Conservation (phyloP, 441 rosid species). For the Adansonia gregorii region DNA sequence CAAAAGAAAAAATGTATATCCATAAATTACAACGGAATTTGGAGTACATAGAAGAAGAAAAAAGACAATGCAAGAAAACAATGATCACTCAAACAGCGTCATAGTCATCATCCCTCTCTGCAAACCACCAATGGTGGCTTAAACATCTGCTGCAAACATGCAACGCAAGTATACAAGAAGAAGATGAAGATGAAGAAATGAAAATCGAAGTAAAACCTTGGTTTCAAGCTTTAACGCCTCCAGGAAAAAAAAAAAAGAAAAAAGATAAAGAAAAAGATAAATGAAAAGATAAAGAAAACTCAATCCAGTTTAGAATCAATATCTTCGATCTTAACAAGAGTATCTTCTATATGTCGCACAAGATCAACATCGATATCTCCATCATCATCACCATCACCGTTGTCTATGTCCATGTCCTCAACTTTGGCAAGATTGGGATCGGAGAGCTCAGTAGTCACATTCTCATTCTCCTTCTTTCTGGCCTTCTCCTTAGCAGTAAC, state of each 20-base stretch:
- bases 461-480: background rate
- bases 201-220: background rate
- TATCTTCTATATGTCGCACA: slow-evolving; percentile 26
- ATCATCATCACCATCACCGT: slow-evolving; percentile 3
- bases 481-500: background rate
- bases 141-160: background rate
- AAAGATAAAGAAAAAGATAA: too few species aligned
- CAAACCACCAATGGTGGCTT: background rate
- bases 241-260: background rate
- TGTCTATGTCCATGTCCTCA: background rate
- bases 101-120: background rate
- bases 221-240: background rate
- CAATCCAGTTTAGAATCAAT: background rate
- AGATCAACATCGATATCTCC: slow-evolving; percentile 20
- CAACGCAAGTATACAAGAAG: background rate
- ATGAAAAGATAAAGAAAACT: background rate
- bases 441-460: background rate
- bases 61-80: background rate
- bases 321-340: slow-evolving; percentile 9
- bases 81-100: background rate
- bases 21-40: background rate
- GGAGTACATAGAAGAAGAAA: slow-evolving; percentile 13
- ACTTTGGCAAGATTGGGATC: background rate
- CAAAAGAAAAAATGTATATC: too few species aligned
- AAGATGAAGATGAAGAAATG: background rate